Evolutionary conservation across 371 early-diverging fungal genomes (phyloP).

Genomic region (Syncephalastrum monosporum): DNA sequence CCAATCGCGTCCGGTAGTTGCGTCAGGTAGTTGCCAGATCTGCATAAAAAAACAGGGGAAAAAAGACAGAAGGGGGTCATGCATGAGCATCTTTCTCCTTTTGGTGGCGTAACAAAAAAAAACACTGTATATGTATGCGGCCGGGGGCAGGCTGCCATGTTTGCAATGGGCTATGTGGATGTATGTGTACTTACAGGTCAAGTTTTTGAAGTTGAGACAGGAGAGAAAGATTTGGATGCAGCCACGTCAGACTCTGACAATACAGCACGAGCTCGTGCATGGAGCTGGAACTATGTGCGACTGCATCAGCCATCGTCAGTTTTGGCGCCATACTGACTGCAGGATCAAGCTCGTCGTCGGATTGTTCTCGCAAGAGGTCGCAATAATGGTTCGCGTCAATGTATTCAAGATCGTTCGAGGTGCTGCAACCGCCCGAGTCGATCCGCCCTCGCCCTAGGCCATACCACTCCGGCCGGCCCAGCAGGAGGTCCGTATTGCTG

Average conservation of each 20-base stretch:
- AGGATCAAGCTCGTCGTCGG: constrained; percentile 5
- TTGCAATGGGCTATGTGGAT: too few species aligned
- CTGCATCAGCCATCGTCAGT: constrained; percentile 9
- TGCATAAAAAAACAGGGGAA: constrained; percentile 1
- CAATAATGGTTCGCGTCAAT: constrained; percentile 43
- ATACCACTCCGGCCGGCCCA: constrained; percentile 13
- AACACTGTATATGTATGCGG: background rate
- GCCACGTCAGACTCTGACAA: constrained; percentile 6
- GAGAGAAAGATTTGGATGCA: background rate
- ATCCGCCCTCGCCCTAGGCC: constrained; percentile 11
- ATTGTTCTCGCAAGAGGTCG: constrained; percentile 1
- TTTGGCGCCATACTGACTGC: constrained; percentile 2
- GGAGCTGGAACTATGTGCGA: constrained; percentile 8
- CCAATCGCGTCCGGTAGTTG: constrained; percentile 59
- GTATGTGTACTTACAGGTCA: constrained; percentile 6
- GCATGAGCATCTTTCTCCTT: background rate
- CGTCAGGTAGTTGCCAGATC: constrained; percentile 19
- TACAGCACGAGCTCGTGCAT: constrained; percentile 12
- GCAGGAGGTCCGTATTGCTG: constrained; percentile 6
- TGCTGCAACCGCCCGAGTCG: constrained; percentile 9
- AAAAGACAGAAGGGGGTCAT: constrained; percentile 1
- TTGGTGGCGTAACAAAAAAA: constrained; percentile 1
- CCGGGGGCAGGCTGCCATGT: too few species aligned
- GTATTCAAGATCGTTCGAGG: constrained; percentile 28
- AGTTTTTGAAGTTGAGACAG: constrained; percentile 1